Conservation (phyloP, 805 yeast genomes). For the Ogataea trehaloabstinens region DNA sequence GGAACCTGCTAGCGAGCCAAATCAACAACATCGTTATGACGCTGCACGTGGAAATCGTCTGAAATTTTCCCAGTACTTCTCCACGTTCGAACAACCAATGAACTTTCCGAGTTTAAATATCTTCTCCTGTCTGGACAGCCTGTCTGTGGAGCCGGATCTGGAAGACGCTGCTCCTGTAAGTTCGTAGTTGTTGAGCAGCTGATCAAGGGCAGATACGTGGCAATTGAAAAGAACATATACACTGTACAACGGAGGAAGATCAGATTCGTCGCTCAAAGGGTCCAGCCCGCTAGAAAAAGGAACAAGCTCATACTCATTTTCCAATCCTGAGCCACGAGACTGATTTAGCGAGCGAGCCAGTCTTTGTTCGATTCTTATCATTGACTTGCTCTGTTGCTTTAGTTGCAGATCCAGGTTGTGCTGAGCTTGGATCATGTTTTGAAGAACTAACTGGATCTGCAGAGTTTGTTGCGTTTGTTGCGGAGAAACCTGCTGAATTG, state of each 20-base stretch:
- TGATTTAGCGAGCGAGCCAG: slow-evolving; percentile 24
- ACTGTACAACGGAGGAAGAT: slow-evolving; percentile 25
- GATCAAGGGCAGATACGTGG: slow-evolving; percentile 17
- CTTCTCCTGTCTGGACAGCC: slow-evolving; percentile 19
- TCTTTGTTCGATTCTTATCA: slow-evolving; percentile 28
- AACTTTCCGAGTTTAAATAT: slow-evolving; percentile 27
- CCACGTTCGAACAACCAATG: slow-evolving; percentile 32
- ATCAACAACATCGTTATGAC: no score
- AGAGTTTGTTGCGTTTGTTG: slow-evolving; percentile 14
- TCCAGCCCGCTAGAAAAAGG: slow-evolving; percentile 26
- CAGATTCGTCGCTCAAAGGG: slow-evolving; percentile 22
- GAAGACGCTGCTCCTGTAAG: slow-evolving; percentile 7
- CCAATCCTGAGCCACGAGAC: slow-evolving; percentile 31
- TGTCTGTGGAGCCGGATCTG: slow-evolving; percentile 2
- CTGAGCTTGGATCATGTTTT: slow-evolving; percentile 18
- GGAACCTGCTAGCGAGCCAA: no score
- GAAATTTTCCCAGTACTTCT: slow-evolving; percentile 28
- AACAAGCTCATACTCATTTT: slow-evolving; percentile 27
- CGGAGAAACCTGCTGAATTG: slow-evolving; percentile 10
- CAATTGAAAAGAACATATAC: slow-evolving; percentile 26
- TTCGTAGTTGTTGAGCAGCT: slow-evolving; percentile 20
- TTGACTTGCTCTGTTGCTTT: slow-evolving; percentile 18
- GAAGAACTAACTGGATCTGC: slow-evolving; percentile 17
- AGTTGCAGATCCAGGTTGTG: slow-evolving; percentile 20
- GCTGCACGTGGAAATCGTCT: slow-evolving; percentile 5